Percentiles rank a stretch among this genome's conserved stretches.
Conservation (phyloP, 768 basidiomycete species). For the Xanthoconium stramineum region DNA sequence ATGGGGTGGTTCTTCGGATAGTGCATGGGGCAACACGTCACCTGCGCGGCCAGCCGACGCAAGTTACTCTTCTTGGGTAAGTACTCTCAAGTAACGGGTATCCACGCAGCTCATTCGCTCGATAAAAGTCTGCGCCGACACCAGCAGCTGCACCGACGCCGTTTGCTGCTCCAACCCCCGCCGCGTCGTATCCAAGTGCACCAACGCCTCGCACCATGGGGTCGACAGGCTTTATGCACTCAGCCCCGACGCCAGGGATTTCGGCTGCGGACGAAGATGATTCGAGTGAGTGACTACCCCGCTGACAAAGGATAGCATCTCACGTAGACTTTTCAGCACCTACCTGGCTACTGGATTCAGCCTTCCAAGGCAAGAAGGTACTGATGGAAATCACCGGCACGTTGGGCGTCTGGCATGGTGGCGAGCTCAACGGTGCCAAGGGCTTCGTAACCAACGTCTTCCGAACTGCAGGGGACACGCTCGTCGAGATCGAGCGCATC, state of each 20-base stretch:
- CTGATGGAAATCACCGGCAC: slow-evolving; percentile 30
- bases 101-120: slow-evolving; percentile 13
- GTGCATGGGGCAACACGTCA: slow-evolving; percentile 29
- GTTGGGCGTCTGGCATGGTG: slow-evolving; percentile 23
- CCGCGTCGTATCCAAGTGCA: slow-evolving; percentile 29
- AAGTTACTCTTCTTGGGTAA: slow-evolving; percentile 32
- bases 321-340: slow-evolving; percentile 22
- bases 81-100: slow-evolving; percentile 22
- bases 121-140: slow-evolving; percentile 35
- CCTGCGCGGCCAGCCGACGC: slow-evolving; percentile 31
- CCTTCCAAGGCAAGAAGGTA: slow-evolving; percentile 28
- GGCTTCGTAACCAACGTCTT: slow-evolving; percentile 30
- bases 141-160: slow-evolving; percentile 41
- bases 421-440: slow-evolving; percentile 26
- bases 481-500: slow-evolving; percentile 28
- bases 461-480: slow-evolving; percentile 25
- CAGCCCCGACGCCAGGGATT: slow-evolving; percentile 32
- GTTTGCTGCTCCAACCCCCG: slow-evolving; percentile 30
- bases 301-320: slow-evolving; percentile 11
- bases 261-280: slow-evolving; percentile 28
- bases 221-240: slow-evolving; percentile 19
- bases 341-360: slow-evolving; percentile 27
- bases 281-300: slow-evolving; percentile 18
- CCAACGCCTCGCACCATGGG: slow-evolving; percentile 32
- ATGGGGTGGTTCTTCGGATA: slow-evolving; percentile 25